Evolutionary conservation across 169 alveolate species (phyloP), one percentile per base, ranked within the genome.

Genomic region (Eimeria praecox): DNA sequence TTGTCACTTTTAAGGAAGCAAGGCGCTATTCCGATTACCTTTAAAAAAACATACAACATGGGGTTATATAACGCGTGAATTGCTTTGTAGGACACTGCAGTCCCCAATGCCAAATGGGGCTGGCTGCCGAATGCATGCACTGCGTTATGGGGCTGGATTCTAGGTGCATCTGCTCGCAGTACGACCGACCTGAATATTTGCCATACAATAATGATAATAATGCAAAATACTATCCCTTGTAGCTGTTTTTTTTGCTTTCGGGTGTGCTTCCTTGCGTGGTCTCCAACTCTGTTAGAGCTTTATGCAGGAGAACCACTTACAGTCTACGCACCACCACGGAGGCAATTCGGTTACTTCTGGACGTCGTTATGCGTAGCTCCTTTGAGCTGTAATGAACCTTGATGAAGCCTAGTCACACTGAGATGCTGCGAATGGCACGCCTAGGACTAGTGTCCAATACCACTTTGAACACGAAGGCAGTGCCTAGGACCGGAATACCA

Each of bases 71-170:
- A 9, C 0, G 33, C 30, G 20, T 22, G 62, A 77, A 14, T 40
- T 24, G 6, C 64, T 46, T 44, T 24, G 38, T 42, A 20, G n/a
- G 85, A 40, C 35, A 16, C 42, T 44, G 64, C 44, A 46, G 27
- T 46, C 46, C 40, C 12, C 3, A 22, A n/a, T 46, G 59, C 24
- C 4, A 77, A 18, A 44, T 22, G 42, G 87, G 87, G 87, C 87
- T 77, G 87, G 87, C 87, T 46, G 42, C 87, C 40, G 33, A 8
- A 44, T 24, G 87, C 87, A 77, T 77, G 87, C 87, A 42, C 87
- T 77, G 87, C 62, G 22, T 42, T 62, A 77, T 44, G 87, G 87
- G 87, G 87, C 87, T 77, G 87, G 87, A 77, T n/a, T 77, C 27
- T 24, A 44, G 87, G 46, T 77, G 87, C 87, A 77, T 40, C 80